These are phyloP conservation scores for Lactarius sanguifluus DNA, from an alignment of 768 basidiomycete species.

Conservation along the genomic window DNA sequence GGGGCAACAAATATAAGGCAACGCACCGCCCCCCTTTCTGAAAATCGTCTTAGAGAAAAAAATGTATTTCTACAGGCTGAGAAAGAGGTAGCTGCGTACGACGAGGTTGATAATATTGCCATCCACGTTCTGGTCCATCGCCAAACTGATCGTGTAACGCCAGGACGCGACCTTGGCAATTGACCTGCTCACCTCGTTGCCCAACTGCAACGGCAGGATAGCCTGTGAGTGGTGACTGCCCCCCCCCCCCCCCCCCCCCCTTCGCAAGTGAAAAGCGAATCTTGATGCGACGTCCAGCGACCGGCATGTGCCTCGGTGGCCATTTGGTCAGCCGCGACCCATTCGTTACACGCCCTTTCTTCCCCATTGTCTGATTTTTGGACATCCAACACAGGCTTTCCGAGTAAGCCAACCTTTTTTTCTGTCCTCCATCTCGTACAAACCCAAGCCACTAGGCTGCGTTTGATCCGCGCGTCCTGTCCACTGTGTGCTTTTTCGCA, in stretches of 20 bases:
- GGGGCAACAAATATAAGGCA: slow-evolving; percentile 93
- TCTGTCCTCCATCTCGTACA: background rate
- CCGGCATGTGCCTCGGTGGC: slow-evolving; percentile 90
- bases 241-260: too few species aligned
- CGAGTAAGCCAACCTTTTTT: slow-evolving; percentile 38
- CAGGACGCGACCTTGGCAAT: slow-evolving; percentile 79
- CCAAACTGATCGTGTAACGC: slow-evolving; percentile 3
- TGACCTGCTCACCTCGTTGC: slow-evolving; percentile 67
- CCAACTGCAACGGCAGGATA: slow-evolving; percentile 90
- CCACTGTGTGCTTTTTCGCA: slow-evolving; percentile 92
- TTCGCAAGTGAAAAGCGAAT: background rate
- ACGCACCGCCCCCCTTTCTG: background rate
- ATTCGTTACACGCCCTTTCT: background rate
- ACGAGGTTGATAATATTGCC: slow-evolving; percentile 56
- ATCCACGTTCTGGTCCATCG: background rate
- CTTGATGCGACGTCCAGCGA: slow-evolving; percentile 46
- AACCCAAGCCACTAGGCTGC: slow-evolving; percentile 58
- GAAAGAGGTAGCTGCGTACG: slow-evolving; percentile 84
- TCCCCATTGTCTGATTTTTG: slow-evolving; percentile 38
- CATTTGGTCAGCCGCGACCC: slow-evolving; percentile 59
- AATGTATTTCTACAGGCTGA: slow-evolving; percentile 59
- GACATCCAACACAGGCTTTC: slow-evolving; percentile 43
- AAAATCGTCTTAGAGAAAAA: background rate
- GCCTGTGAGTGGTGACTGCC: slow-evolving; percentile 52
- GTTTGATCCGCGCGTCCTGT: slow-evolving; percentile 78